A percentile compares a stretch with the other conserved stretches of the same genome.
Evolutionary conservation across 108 stramenopile genomes (phyloP).

Genomic region (Nitzschia palea): DNA sequence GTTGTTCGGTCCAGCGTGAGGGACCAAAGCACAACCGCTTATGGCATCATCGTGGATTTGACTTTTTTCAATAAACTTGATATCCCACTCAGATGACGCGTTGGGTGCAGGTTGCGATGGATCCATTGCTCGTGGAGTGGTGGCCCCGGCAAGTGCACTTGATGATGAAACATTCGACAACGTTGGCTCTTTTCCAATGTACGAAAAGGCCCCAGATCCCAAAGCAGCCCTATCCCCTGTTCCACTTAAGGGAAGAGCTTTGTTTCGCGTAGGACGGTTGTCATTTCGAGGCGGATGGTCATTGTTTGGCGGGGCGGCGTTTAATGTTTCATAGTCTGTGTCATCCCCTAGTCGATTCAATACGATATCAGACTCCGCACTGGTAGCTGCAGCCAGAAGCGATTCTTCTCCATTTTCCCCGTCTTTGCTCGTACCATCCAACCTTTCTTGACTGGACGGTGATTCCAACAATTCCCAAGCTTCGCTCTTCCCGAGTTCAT

Average conservation of each 20-base stretch:
- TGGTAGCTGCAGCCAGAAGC: background rate
- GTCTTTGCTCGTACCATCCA: background rate
- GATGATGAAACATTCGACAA: slow-evolving; percentile 15
- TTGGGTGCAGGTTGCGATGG: slow-evolving; percentile 11
- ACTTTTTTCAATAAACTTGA: slow-evolving; percentile 47
- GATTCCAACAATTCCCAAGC: slow-evolving; percentile 62
- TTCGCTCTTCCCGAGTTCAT: slow-evolving; percentile 38
- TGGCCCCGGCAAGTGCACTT: background rate
- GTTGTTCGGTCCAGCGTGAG: slow-evolving; percentile 15
- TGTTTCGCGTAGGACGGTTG: background rate
- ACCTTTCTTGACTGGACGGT: slow-evolving; percentile 20
- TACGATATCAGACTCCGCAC: background rate
- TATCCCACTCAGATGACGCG: slow-evolving; percentile 49
- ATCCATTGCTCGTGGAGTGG: slow-evolving; percentile 18
- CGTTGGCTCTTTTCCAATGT: slow-evolving; percentile 23
- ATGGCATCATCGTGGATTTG: slow-evolving; percentile 55
- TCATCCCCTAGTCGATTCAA: background rate
- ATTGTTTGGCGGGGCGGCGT: background rate
- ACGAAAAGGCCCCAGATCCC: slow-evolving; percentile 27
- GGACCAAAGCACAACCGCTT: slow-evolving; percentile 49
- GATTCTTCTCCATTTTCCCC: background rate
- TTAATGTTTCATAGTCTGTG: background rate
- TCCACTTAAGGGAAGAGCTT: slow-evolving; percentile 28
- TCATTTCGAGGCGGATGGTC: background rate
- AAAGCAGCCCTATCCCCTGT: slow-evolving; percentile 17